Conservation (phyloP, 352 stramenopile species). For the Phytopythium montanum region DNA sequence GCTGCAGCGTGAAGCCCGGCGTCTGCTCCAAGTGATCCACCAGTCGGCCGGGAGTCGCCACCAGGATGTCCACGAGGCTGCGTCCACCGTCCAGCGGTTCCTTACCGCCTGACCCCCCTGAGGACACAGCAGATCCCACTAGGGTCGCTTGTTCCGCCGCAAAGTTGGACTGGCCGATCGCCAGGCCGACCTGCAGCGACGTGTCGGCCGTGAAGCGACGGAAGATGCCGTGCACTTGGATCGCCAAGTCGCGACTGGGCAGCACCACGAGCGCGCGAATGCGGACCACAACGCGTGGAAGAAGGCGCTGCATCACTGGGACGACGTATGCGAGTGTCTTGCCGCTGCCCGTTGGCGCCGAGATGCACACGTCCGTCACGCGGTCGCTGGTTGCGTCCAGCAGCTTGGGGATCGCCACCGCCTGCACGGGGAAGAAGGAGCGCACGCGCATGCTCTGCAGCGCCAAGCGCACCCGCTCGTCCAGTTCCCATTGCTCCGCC, state of each 20-base stretch:
- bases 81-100: constrained; percentile 41
- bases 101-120: neutral
- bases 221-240: constrained; percentile 86
- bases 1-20: constrained; percentile 96
- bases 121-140: constrained; percentile 21
- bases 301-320: constrained; percentile 92
- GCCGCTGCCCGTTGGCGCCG: constrained; percentile 95
- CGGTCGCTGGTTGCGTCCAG: constrained; percentile 80
- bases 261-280: constrained; percentile 95
- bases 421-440: constrained; percentile 95
- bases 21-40: constrained; percentile 97
- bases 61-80: constrained; percentile 94
- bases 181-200: constrained; percentile 85
- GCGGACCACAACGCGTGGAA: constrained; percentile 72
- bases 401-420: constrained; percentile 91
- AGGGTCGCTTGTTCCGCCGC: constrained; percentile 70
- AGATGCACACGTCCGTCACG: constrained; percentile 95
- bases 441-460: constrained; percentile 48
- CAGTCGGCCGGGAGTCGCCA: constrained; percentile 95
- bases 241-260: constrained; percentile 94
- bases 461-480: constrained; percentile 36
- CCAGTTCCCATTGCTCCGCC: constrained; percentile 42
- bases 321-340: constrained; percentile 98
- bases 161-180: constrained; percentile 92
- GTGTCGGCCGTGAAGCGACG: constrained; percentile 60